Base-by-base conservation (phyloP, 768 basidiomycete genomes). In the Tremella yokohamensis region DNA sequence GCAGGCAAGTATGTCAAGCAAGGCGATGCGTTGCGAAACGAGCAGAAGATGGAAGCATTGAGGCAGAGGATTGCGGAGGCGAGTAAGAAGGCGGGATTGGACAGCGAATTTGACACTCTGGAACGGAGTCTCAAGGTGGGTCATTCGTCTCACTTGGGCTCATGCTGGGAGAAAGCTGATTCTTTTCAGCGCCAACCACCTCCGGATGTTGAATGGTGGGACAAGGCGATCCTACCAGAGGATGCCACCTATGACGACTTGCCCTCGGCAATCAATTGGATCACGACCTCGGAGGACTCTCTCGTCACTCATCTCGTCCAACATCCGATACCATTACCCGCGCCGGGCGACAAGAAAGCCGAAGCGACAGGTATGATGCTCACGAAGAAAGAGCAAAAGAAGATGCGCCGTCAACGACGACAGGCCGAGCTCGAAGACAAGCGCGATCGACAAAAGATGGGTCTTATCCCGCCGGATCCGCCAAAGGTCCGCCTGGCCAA, bases 321-420 rank as follows among this genome's bases (percentile, higher is more conserved):
- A 74, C 94, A 98, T 73, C 96, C 96, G 12, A 97, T 99, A 60
- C 90, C 90, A 9, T 92, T 99, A 56, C 90, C 90, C 48, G 88
- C 88, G 2, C 90, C 90, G 11, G 84, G 84, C 18, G 92, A 94
- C 62, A 86, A 84, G 72, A 85, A 87, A 71, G 80, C 82, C 3
- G 81, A 80, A n/a, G 73, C 88, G 54, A 90, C 93, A 71, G 87
- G 90, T 1, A 77, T 97, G 64, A 96, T 89, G 83, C 77, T 99
- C 60, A 99, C 94, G 2, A 88, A 87, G 78, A 98, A 89, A 85
- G 92, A 96, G 68, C 87, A 88, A 81, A 98, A 97, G 86, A 98
- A 98, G 83, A 87, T 96, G 86, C 79, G 96, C 67, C 89, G 90
- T 76, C 84, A 92, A 72, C 81, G 87, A 52, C 82, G 94, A 47